phyloP scores from a whole-genome alignment of 208 protist species.

The Acanthamoeba lenticulata region DNA sequence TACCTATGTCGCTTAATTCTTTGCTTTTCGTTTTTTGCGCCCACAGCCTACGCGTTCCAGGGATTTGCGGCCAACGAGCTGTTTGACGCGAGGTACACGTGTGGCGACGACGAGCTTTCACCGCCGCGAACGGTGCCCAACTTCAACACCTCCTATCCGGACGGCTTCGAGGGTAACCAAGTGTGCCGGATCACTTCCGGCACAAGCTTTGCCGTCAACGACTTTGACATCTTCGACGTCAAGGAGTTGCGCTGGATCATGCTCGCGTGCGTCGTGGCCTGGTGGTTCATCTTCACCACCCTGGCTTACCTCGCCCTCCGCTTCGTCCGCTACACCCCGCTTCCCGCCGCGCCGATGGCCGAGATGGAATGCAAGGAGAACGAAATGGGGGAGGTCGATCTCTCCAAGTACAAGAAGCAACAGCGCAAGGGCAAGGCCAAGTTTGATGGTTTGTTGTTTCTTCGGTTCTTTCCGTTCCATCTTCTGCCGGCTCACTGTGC shows the following conservation, averaged over 20 bases:
- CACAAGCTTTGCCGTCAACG: neutral
- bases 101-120: neutral
- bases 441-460: neutral
- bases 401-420: neutral
- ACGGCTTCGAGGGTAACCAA: slow-evolving; percentile 51
- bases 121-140: neutral
- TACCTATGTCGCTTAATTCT: neutral
- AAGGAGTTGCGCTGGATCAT: slow-evolving; percentile 17
- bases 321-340: neutral
- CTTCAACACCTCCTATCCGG: slow-evolving; percentile 30
- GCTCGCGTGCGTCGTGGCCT: neutral
- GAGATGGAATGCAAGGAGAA: neutral
- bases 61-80: slow-evolving; percentile 47
- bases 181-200: slow-evolving; percentile 31
- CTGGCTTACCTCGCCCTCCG: slow-evolving; percentile 13
- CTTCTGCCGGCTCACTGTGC: neutral
- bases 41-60: slow-evolving; percentile 27
- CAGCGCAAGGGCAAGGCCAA: neutral
- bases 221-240: slow-evolving; percentile 33
- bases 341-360: neutral
- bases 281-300: slow-evolving; percentile 55
- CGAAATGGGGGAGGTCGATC: neutral
- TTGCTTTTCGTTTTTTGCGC: neutral
- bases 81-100: neutral
- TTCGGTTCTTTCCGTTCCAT: neutral